Evolutionary conservation across 2,329 filamentous ascomycete genomes (phyloP).

Genomic region (Bipolaris sorokiniana): DNA sequence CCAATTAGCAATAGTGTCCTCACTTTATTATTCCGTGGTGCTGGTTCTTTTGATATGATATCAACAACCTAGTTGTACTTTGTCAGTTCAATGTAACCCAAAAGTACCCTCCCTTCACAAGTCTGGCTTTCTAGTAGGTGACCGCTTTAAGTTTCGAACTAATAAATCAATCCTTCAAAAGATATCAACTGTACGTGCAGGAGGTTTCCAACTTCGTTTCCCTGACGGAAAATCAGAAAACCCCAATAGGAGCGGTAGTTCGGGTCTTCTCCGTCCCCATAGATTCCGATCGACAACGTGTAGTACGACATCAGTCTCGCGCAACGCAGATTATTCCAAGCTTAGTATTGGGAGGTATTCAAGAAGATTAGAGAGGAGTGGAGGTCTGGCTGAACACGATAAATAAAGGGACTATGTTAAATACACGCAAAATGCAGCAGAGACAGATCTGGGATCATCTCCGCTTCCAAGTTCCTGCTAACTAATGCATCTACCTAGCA

Average conservation of each 20-base stretch:
- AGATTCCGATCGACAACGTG: slow-evolving; percentile 5
- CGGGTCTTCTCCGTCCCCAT: slow-evolving; percentile 8
- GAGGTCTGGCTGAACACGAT: not conserved
- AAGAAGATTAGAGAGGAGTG: not conserved
- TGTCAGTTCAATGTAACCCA: not conserved
- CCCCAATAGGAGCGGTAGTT: slow-evolving; percentile 9
- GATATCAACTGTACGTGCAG: slow-evolving; percentile 6
- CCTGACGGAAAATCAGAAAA: slow-evolving; percentile 1
- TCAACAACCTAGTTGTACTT: slow-evolving; percentile 6
- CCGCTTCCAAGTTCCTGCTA: slow-evolving; percentile 3
- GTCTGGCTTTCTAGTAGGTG: slow-evolving; percentile 3
- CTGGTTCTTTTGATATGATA: slow-evolving; percentile 10
- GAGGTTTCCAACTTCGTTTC: not conserved
- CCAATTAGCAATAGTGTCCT: not conserved
- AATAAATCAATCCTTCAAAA: slow-evolving; percentile 1
- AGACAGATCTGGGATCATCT: slow-evolving; percentile 1
- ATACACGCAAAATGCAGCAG: not conserved
- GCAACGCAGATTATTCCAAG: not conserved
- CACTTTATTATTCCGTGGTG: slow-evolving; percentile 6
- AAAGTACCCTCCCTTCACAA: slow-evolving; percentile 9
- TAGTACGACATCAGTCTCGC: slow-evolving; percentile 2
- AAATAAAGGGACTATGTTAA: not conserved
- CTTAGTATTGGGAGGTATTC: not conserved
- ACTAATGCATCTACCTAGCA: not conserved
- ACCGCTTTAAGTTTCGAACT: slow-evolving; percentile 3